A percentile compares a stretch with the other conserved stretches of the same genome.
Conservation (phyloP, 2,329 filamentous ascomycete genomes). For the Sporothrix schenckii region DNA sequence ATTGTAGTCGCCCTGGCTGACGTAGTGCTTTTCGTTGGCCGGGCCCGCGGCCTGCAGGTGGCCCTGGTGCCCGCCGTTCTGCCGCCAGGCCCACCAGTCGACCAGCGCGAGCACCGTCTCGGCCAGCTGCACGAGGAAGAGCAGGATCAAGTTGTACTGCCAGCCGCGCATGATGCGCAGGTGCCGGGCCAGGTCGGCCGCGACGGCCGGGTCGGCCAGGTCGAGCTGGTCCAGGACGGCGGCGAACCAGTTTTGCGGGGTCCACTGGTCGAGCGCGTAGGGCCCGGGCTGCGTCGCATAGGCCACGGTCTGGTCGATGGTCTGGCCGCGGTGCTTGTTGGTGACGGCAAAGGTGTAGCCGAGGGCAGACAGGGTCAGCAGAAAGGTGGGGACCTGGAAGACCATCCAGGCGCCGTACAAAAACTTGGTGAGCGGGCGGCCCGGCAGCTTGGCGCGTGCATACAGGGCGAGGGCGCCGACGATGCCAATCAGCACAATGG, state of each 20-base stretch:
- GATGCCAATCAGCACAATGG: constrained; percentile 44
- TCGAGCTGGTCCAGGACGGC: constrained; percentile 42
- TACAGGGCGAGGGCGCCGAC: constrained; percentile 42
- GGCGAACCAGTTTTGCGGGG: constrained; percentile 48
- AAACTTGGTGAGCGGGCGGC: neutral
- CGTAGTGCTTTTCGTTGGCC: neutral
- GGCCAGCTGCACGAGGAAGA: constrained; percentile 38
- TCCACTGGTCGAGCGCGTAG: constrained; percentile 45
- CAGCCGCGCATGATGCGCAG: constrained; percentile 43
- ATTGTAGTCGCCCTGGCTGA: neutral
- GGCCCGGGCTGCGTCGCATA: constrained; percentile 34
- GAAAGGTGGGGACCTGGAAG: constrained; percentile 43
- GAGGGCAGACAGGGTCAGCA: constrained; percentile 46
- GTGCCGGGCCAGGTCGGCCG: constrained; percentile 39
- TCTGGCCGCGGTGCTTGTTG: constrained; percentile 40
- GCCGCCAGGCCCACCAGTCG: constrained; percentile 20
- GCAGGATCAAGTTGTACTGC: constrained; percentile 46
- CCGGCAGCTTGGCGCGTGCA: constrained; percentile 21
- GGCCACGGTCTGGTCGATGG: constrained; percentile 41
- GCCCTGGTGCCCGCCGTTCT: neutral
- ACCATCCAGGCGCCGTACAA: constrained; percentile 45
- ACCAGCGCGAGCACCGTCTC: constrained; percentile 33
- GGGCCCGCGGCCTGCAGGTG: neutral
- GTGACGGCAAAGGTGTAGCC: constrained; percentile 46
- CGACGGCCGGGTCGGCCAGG: constrained; percentile 37